These are phyloP conservation scores for Sambucus nigra DNA, from an alignment of 129 eudicot species.

Conservation along the genomic window DNA sequence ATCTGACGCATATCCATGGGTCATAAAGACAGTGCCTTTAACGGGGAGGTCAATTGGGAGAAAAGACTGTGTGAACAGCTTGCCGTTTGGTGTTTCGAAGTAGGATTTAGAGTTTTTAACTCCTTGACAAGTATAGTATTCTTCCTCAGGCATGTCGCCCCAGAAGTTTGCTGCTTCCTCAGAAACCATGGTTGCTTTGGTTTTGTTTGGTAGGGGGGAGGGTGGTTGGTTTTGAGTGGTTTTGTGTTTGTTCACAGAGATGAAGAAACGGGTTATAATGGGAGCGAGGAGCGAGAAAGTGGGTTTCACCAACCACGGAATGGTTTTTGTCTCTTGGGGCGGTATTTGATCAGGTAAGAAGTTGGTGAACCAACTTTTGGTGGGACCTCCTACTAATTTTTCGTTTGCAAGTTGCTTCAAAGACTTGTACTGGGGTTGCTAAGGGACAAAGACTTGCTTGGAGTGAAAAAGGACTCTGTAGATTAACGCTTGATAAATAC, in stretches of 20 bases:
- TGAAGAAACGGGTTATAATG: not conserved
- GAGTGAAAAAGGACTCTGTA: too few species aligned
- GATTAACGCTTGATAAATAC: too few species aligned
- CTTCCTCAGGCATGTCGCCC: slow-evolving; percentile 70
- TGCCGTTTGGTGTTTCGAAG: slow-evolving; percentile 56
- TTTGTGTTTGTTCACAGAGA: not conserved
- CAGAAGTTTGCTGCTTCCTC: slow-evolving; percentile 46
- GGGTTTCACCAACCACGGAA: slow-evolving; percentile 9
- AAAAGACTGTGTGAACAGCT: slow-evolving; percentile 67
- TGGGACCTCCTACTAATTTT: not conserved
- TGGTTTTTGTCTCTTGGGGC: not conserved
- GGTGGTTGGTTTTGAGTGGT: too few species aligned
- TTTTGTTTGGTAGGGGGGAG: slow-evolving; percentile 8
- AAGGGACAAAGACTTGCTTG: too few species aligned
- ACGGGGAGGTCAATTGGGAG: slow-evolving; percentile 40
- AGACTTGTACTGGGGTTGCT: too few species aligned
- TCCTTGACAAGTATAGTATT: slow-evolving; percentile 57
- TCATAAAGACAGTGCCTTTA: slow-evolving; percentile 57
- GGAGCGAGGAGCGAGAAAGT: not conserved
- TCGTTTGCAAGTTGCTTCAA: too few species aligned
- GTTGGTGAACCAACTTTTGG: slow-evolving; percentile 23
- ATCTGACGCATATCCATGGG: slow-evolving; percentile 81
- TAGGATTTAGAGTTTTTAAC: slow-evolving; percentile 50
- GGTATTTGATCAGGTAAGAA: slow-evolving; percentile 6
- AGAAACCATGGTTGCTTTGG: slow-evolving; percentile 20